These are phyloP conservation scores for Rusavskia elegans DNA, from an alignment of 495 filamentous ascomycete genomes.

Conservation along the genomic window DNA sequence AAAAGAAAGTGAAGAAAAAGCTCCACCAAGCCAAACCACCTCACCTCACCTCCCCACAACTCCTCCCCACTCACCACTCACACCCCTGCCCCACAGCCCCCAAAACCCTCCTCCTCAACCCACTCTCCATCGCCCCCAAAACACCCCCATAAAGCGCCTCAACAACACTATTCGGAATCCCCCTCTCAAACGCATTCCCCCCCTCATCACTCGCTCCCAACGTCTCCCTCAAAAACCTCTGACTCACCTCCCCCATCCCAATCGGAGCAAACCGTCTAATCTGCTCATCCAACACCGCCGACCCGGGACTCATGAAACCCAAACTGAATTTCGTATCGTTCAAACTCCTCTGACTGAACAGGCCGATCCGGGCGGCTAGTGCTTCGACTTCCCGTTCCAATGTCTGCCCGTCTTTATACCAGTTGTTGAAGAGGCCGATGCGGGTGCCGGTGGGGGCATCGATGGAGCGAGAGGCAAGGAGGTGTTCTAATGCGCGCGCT, in stretches of 20 bases:
- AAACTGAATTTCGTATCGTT: conserved; percentile 1
- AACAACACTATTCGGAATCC: not conserved
- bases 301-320: not conserved
- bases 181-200: not conserved
- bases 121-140: not conserved
- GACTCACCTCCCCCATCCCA: not conserved
- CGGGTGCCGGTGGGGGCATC: not conserved
- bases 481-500: conserved; percentile 3
- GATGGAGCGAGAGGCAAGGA: not conserved
- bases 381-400: not conserved
- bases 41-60: no score
- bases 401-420: not conserved
- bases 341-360: not conserved
- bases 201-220: not conserved
- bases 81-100: not conserved
- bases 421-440: conserved; percentile 1
- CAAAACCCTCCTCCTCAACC: not conserved
- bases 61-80: not conserved
- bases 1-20: no score
- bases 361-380: not conserved
- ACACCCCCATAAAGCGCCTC: not conserved
- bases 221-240: not conserved
- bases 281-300: not conserved
- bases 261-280: not conserved
- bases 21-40: no score